These are phyloP conservation scores for Russula emetica DNA, from an alignment of 768 basidiomycete genomes.

Conservation along the genomic window DNA sequence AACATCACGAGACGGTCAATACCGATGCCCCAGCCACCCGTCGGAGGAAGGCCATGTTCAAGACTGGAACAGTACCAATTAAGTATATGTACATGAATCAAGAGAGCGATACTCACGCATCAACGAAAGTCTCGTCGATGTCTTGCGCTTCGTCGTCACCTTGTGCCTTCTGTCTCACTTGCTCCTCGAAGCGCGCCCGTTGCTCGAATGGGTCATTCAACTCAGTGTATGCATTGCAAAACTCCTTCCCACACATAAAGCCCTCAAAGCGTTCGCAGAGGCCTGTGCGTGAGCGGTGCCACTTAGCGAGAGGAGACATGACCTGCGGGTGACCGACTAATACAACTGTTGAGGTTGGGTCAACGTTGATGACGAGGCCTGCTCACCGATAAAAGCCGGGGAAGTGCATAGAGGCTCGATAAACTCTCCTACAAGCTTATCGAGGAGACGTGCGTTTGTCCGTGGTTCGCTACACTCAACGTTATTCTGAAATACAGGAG, in stretches of 20 bases:
- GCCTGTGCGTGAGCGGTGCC: slow-evolving; percentile 94
- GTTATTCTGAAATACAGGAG: slow-evolving; percentile 58
- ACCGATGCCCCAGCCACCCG: slow-evolving; percentile 95
- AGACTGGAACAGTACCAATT: slow-evolving; percentile 47
- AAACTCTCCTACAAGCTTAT: slow-evolving; percentile 98
- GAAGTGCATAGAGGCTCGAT: slow-evolving; percentile 97
- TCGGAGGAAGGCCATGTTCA: slow-evolving; percentile 96
- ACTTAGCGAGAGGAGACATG: slow-evolving; percentile 99
- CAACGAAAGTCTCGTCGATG: slow-evolving; percentile 91
- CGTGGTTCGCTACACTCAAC: slow-evolving; percentile 96
- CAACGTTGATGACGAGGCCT: background rate
- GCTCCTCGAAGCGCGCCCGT: slow-evolving; percentile 91
- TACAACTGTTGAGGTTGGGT: background rate
- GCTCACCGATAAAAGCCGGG: slow-evolving; percentile 87
- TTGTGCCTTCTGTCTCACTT: slow-evolving; percentile 87
- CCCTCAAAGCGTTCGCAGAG: slow-evolving; percentile 98
- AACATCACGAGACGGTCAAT: slow-evolving; percentile 98
- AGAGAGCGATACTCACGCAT: slow-evolving; percentile 62
- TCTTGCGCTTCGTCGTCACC: slow-evolving; percentile 99
- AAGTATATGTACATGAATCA: background rate
- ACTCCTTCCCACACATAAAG: slow-evolving; percentile 97
- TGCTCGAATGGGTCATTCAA: slow-evolving; percentile 99
- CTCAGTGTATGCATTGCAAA: slow-evolving; percentile 99
- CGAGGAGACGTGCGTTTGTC: slow-evolving; percentile 90
- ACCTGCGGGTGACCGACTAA: slow-evolving; percentile 96